phyloP scores from a whole-genome alignment of 2,329 filamentous ascomycete genomes.

The Penicillium carneum region DNA sequence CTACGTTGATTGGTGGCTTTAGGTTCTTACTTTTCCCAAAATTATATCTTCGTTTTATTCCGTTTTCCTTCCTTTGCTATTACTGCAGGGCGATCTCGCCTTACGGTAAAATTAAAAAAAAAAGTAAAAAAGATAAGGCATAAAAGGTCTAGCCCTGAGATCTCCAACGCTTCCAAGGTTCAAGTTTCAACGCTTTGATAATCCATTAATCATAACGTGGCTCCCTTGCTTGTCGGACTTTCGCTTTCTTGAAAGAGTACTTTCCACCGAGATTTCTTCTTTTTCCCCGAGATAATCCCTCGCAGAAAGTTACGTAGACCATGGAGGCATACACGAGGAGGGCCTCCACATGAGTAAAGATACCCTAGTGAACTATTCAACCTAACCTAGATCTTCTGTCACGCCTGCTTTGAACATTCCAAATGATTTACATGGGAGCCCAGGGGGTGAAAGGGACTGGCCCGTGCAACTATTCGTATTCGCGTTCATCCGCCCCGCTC shows the following conservation, averaged over 20 bases:
- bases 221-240: background rate
- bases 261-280: constrained; percentile 10
- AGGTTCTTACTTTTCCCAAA: background rate
- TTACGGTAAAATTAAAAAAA: constrained; percentile 8
- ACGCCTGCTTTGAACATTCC: background rate
- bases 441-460: constrained; percentile 12
- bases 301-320: background rate
- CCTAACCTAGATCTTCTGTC: constrained; percentile 5
- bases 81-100: constrained; percentile 15
- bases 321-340: background rate
- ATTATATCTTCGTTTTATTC: background rate
- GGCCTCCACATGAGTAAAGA: background rate
- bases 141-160: constrained; percentile 12
- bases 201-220: constrained; percentile 6
- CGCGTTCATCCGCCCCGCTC: constrained; percentile 34
- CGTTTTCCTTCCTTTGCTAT: background rate
- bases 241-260: constrained; percentile 15
- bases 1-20: constrained; percentile 6
- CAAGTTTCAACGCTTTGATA: background rate
- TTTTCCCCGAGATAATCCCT: background rate
- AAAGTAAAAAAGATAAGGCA: constrained; percentile 5
- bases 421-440: background rate
- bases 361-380: background rate
- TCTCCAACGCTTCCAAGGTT: constrained; percentile 4
- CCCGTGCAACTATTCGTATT: constrained; percentile 36